Conservation (phyloP, 2,329 filamentous ascomycete species). For the Neofusicoccum laricinum region DNA sequence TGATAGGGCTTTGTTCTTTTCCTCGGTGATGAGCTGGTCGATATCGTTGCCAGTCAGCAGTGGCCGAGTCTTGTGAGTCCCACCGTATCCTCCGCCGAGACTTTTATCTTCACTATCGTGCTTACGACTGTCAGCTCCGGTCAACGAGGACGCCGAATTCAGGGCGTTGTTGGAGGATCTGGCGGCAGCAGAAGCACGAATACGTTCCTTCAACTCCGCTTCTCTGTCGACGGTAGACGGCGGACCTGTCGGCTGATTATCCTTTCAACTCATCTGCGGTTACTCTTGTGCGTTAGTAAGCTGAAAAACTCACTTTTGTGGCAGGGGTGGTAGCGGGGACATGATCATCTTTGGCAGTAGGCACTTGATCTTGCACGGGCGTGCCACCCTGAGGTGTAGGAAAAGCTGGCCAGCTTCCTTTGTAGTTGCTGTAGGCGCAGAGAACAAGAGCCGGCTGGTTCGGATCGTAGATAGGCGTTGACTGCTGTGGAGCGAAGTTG, state of each 20-base stretch:
- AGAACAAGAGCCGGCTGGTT: too few species aligned
- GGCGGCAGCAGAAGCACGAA: background rate
- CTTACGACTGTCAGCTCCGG: too few species aligned
- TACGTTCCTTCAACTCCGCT: background rate
- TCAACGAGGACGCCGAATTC: too few species aligned
- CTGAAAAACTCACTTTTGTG: background rate
- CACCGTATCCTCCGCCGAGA: too few species aligned
- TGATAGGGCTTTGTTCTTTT: background rate
- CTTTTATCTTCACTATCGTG: background rate
- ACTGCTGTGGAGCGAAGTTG: too few species aligned
- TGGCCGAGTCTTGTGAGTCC: background rate
- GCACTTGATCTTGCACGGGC: too few species aligned
- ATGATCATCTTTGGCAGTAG: background rate
- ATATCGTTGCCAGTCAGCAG: background rate
- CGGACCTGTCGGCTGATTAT: background rate
- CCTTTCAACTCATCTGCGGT: background rate
- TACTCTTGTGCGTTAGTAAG: background rate
- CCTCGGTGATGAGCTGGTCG: background rate
- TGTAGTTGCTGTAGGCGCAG: too few species aligned
- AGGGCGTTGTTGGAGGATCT: background rate
- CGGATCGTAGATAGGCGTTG: too few species aligned
- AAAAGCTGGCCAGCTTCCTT: too few species aligned
- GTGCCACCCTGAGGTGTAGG: too few species aligned
- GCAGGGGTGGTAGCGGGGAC: background rate
- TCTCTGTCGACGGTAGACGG: background rate